These are phyloP conservation scores for Ormosia semicastrata DNA, from an alignment of 306 rosid genomes.

Conservation along the genomic window DNA sequence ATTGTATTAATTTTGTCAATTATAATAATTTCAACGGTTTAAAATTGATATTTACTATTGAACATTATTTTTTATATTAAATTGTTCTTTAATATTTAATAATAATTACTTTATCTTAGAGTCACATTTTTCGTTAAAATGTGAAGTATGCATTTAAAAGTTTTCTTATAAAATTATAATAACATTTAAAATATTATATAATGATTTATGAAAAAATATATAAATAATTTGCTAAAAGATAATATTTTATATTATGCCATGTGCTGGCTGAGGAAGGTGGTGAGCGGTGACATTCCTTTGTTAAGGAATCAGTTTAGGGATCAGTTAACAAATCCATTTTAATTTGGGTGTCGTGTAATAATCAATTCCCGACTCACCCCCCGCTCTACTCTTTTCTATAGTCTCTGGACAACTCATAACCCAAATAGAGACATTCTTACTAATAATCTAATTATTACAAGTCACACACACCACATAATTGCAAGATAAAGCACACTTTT, in stretches of 20 bases:
- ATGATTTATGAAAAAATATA: no score
- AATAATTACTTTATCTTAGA: no score
- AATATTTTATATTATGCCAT: conserved; percentile 18
- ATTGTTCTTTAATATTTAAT: no score
- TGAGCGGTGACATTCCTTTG: conserved; percentile 68
- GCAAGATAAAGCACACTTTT: conserved; percentile 18
- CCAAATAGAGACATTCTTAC: conserved; percentile 33
- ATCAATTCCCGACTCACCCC: not conserved
- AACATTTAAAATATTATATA: no score
- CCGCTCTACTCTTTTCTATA: not conserved
- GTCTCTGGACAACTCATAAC: conserved; percentile 5
- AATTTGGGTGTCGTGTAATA: conserved; percentile 24
- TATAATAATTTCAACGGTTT: no score
- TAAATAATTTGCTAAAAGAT: not conserved
- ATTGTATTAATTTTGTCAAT: no score
- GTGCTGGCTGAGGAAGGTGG: conserved; percentile 27
- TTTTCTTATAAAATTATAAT: no score
- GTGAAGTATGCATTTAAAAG: no score
- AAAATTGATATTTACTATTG: no score
- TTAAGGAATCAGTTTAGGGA: conserved; percentile 78
- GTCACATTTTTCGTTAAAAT: no score
- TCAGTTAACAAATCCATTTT: conserved; percentile 74
- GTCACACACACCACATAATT: conserved; percentile 7
- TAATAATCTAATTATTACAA: conserved; percentile 25
- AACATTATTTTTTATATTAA: no score